phyloP scores from a whole-genome alignment of 169 alveolate genomes.

The Amoebophrya sp. region DNA sequence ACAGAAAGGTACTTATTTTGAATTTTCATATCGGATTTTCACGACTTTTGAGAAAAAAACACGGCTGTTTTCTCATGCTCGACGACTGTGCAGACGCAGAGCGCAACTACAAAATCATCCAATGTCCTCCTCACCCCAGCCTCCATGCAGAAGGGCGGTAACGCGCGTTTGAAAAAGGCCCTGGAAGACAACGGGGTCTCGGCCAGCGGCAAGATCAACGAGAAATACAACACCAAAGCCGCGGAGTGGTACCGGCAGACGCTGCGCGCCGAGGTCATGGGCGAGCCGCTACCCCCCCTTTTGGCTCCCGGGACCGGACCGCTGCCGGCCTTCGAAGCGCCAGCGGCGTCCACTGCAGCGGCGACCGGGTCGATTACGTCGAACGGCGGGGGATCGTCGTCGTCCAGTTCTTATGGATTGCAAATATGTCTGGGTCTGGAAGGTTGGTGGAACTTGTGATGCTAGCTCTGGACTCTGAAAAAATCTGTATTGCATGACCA shows the following conservation, averaged over 20 bases:
- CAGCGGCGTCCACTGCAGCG: neutral
- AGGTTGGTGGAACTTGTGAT: no score
- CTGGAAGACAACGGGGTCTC: neutral
- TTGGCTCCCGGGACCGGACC: neutral
- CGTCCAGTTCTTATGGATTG: no score
- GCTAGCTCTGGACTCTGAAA: no score
- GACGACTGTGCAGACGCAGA: no score
- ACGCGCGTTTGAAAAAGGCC: neutral
- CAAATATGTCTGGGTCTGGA: no score
- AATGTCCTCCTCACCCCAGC: neutral
- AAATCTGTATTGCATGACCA: no score
- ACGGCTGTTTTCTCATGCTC: no score
- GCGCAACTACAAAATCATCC: neutral
- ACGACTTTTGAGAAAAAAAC: no score
- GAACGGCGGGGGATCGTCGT: no score
- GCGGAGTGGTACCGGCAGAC: neutral
- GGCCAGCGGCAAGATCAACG: neutral
- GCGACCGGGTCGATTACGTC: no score
- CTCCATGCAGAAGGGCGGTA: conserved; percentile 6
- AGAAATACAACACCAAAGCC: neutral
- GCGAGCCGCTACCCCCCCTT: neutral
- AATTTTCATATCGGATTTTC: no score
- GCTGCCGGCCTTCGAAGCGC: neutral
- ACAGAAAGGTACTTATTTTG: conserved; percentile 60
- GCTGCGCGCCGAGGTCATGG: neutral